Evolutionary conservation across 1,284 basidiomycete species (phyloP).

Genomic region (Naganishia liquefaciens): DNA sequence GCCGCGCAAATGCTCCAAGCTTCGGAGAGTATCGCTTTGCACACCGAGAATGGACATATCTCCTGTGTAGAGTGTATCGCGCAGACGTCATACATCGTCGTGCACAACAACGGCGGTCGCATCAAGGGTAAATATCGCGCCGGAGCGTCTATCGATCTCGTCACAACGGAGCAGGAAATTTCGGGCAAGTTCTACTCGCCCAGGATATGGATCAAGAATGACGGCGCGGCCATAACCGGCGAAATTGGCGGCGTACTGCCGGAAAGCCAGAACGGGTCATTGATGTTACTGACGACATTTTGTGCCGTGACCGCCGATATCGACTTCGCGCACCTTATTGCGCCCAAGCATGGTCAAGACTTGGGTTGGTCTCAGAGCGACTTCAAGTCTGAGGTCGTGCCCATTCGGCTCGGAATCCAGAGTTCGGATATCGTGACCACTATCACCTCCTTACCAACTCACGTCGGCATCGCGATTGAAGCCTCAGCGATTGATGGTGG

Average conservation of each 20-base stretch:
- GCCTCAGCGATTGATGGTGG: slow-evolving; percentile 3
- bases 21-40: slow-evolving; percentile 3
- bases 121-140: slow-evolving; percentile 8
- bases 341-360: not conserved
- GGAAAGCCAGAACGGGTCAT: slow-evolving; percentile 13
- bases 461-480: slow-evolving; percentile 1
- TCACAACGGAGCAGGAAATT: slow-evolving; percentile 6
- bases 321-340: slow-evolving; percentile 14
- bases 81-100: slow-evolving; percentile 9
- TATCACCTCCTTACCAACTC: slow-evolving; percentile 3
- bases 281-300: slow-evolving; percentile 10
- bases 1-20: slow-evolving; percentile 2
- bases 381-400: not conserved
- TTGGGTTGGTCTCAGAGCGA: too few relatives aligned
- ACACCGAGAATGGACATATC: slow-evolving; percentile 3
- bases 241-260: not conserved
- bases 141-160: slow-evolving; percentile 3
- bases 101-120: slow-evolving; percentile 2
- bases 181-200: slow-evolving; percentile 1
- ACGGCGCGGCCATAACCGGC: not conserved
- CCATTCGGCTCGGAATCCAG: slow-evolving; percentile 8
- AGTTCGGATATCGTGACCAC: slow-evolving; percentile 10
- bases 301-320: slow-evolving; percentile 11
- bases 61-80: slow-evolving; percentile 9
- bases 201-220: slow-evolving; percentile 10